Conservation (phyloP, 2,329 filamentous ascomycete genomes). For the Botrytis hyacinthi region DNA sequence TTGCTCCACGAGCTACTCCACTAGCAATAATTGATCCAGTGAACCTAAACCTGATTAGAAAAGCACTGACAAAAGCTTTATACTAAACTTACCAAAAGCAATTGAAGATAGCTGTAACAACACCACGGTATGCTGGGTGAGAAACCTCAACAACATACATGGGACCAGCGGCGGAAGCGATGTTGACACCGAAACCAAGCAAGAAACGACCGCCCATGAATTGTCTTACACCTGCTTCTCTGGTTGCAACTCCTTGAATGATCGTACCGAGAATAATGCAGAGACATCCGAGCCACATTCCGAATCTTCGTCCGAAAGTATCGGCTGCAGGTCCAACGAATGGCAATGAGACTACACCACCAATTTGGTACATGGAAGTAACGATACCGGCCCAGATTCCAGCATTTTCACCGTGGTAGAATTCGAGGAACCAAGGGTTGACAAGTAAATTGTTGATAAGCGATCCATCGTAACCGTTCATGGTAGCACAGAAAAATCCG, state of each 20-base stretch:
- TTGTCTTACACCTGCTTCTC: slow-evolving; percentile 39
- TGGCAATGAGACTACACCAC: slow-evolving; percentile 47
- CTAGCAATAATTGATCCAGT: slow-evolving; percentile 54
- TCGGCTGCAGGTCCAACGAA: slow-evolving; percentile 49
- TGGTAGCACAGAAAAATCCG: slow-evolving; percentile 50
- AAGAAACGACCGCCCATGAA: slow-evolving; percentile 59
- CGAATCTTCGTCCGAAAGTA: slow-evolving; percentile 47
- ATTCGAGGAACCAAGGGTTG: slow-evolving; percentile 43
- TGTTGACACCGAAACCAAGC: slow-evolving; percentile 55
- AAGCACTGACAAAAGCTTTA: not conserved
- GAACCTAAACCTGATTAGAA: slow-evolving; percentile 40
- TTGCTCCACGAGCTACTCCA: slow-evolving; percentile 53
- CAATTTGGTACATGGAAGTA: slow-evolving; percentile 53
- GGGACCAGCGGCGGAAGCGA: slow-evolving; percentile 48
- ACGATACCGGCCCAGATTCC: slow-evolving; percentile 51
- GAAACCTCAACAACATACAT: slow-evolving; percentile 49
- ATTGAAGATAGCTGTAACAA: slow-evolving; percentile 37
- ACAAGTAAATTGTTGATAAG: slow-evolving; percentile 50
- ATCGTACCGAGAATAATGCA: slow-evolving; percentile 48
- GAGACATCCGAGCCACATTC: slow-evolving; percentile 48
- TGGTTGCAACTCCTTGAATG: slow-evolving; percentile 44
- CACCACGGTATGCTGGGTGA: slow-evolving; percentile 47
- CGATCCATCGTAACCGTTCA: slow-evolving; percentile 54
- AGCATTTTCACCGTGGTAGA: slow-evolving; percentile 44
- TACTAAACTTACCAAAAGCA: slow-evolving; percentile 3